Evolutionary conservation across 1,284 basidiomycete genomes (phyloP).

Genomic region (Boletus mariae): DNA sequence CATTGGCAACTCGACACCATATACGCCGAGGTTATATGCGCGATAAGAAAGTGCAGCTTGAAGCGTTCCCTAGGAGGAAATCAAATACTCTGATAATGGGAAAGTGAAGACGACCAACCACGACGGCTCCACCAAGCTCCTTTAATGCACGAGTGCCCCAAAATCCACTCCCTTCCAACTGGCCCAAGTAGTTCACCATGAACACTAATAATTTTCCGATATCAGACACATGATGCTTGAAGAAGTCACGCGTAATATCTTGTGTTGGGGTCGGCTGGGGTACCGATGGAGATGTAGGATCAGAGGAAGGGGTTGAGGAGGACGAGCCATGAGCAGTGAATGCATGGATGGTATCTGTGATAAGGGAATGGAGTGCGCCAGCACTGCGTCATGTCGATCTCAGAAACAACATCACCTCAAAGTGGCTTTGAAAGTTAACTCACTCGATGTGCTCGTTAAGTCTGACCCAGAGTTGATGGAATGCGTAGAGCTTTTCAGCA

Average conservation of each 20-base stretch:
- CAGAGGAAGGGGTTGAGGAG: constrained; percentile 23
- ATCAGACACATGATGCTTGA: constrained; percentile 66
- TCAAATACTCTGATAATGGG: background rate
- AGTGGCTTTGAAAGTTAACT: constrained; percentile 22
- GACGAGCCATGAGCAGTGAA: constrained; percentile 68
- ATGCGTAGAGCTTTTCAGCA: constrained; percentile 85
- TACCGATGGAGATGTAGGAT: constrained; percentile 8
- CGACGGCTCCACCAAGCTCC: constrained; percentile 46
- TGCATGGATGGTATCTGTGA: constrained; percentile 60
- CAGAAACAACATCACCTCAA: constrained; percentile 1
- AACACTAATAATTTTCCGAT: constrained; percentile 56
- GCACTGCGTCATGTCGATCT: constrained; percentile 33
- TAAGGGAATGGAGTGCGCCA: constrained; percentile 50
- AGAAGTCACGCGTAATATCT: constrained; percentile 83
- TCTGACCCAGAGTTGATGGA: constrained; percentile 79
- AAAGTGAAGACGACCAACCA: constrained; percentile 44
- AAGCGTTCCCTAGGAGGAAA: constrained; percentile 55
- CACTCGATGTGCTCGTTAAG: constrained; percentile 74
- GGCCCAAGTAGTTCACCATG: constrained; percentile 40
- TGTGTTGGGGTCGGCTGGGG: constrained; percentile 39
- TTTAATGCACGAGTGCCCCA: constrained; percentile 25
- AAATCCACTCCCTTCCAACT: constrained; percentile 26
- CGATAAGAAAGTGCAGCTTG: constrained; percentile 74
- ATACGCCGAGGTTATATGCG: constrained; percentile 65
- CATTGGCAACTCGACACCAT: constrained; percentile 73